Conservation (phyloP, 2,329 filamentous ascomycete species). For the Aspergillus uvarum region DNA sequence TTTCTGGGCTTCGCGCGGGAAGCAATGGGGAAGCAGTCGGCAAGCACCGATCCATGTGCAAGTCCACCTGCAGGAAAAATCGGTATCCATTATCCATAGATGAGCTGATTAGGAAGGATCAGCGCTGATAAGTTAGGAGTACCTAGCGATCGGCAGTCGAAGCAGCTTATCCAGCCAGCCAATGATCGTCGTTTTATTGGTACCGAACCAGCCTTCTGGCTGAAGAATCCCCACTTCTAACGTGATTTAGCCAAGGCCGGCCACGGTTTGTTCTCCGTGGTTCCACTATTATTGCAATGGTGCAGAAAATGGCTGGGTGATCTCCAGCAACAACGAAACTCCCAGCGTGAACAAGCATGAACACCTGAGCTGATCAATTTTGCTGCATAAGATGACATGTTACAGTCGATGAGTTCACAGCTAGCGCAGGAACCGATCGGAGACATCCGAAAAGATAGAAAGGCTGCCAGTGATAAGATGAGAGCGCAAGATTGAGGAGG, state of each 20-base stretch:
- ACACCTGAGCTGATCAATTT: neutral
- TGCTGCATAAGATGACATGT: neutral
- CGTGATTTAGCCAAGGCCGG: neutral
- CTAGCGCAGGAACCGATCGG: neutral
- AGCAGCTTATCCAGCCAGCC: neutral
- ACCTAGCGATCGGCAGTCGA: neutral
- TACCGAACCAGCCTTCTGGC: neutral
- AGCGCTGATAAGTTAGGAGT: neutral
- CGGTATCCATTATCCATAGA: neutral
- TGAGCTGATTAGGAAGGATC: slow-evolving; percentile 2
- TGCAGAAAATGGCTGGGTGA: neutral
- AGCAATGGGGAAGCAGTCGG: neutral
- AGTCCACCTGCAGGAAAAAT: slow-evolving; percentile 1
- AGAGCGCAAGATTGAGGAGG: neutral
- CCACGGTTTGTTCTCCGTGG: neutral
- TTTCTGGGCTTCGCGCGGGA: neutral
- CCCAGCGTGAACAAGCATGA: neutral
- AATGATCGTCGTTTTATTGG: neutral
- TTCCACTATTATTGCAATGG: neutral
- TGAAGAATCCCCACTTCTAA: neutral
- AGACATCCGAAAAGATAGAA: neutral
- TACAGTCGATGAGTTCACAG: neutral
- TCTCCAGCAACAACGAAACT: neutral
- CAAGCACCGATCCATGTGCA: too few species aligned
- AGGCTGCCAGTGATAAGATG: neutral